Conservation (phyloP, 2,329 filamentous ascomycete genomes). For the Trichophyton rubrum region DNA sequence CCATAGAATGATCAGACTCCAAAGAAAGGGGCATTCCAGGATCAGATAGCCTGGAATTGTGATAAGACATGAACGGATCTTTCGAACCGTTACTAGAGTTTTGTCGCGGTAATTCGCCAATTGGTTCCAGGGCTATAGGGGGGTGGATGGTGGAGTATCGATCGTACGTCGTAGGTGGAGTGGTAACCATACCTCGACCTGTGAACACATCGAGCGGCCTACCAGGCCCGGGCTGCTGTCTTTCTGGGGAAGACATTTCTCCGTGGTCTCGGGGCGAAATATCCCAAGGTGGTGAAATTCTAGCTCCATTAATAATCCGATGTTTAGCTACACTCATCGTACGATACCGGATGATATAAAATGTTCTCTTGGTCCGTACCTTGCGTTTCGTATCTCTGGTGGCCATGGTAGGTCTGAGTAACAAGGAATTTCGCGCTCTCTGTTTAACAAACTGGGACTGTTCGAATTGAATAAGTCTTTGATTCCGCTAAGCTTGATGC, state of each 20-base stretch:
- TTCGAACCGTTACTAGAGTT: conserved; percentile 24
- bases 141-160: conserved; percentile 21
- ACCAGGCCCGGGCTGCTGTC: conserved; percentile 20
- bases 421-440: conserved; percentile 2
- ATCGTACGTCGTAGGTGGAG: conserved; percentile 19
- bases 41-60: conserved; percentile 24
- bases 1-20: conserved; percentile 28
- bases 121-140: conserved; percentile 22
- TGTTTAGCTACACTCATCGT: background rate
- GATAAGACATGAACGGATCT: conserved; percentile 22
- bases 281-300: conserved; percentile 10
- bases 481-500: background rate
- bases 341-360: background rate
- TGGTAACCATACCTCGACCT: conserved; percentile 16
- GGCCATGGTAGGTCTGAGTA: conserved; percentile 3
- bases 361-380: background rate
- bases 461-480: conserved; percentile 1
- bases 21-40: conserved; percentile 20
- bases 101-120: conserved; percentile 21
- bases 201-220: conserved; percentile 21
- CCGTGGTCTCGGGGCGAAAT: conserved; percentile 5
- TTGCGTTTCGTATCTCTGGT: conserved; percentile 1
- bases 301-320: conserved; percentile 6
- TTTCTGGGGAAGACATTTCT: conserved; percentile 13
- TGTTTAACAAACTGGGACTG: conserved; percentile 3